Evolutionary conservation across 768 basidiomycete species (phyloP).

Genomic region (Boletales sp.): DNA sequence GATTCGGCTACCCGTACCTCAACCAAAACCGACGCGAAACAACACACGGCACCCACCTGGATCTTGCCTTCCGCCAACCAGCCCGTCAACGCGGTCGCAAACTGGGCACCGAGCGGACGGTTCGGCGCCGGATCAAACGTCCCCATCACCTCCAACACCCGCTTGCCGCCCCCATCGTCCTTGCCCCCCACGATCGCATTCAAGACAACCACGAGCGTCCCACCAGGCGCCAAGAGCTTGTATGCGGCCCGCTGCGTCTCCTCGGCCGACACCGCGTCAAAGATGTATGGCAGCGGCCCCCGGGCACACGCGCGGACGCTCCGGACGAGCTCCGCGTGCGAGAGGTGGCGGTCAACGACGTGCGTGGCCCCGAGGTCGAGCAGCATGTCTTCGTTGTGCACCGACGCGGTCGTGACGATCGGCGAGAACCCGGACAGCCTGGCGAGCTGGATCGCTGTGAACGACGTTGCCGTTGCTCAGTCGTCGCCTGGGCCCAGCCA

Average conservation of each 20-base stretch:
- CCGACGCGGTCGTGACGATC: constrained; percentile 38
- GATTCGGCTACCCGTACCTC: constrained; percentile 28
- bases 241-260: constrained; percentile 32
- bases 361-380: constrained; percentile 35
- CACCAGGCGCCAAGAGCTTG: constrained; percentile 24
- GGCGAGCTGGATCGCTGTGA: constrained; percentile 30
- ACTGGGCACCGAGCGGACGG: constrained; percentile 8
- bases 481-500: too few species aligned
- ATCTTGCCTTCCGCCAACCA: constrained; percentile 18
- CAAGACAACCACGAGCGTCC: constrained; percentile 19
- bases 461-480: neutral
- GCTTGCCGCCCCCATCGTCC: neutral
- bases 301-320: constrained; percentile 1
- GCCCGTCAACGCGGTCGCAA: constrained; percentile 5
- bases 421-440: constrained; percentile 31
- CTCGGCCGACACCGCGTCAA: constrained; percentile 31
- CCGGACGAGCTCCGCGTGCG: constrained; percentile 8
- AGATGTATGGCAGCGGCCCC: neutral
- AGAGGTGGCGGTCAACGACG: constrained; percentile 24
- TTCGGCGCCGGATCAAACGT: constrained; percentile 3
- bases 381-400: constrained; percentile 27
- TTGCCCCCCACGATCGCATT: neutral
- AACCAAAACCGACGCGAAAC: neutral
- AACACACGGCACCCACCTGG: constrained; percentile 5
- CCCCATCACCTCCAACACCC: constrained; percentile 1